Conservation (phyloP, 179 eudicot genomes). For the Kewa caespitosa region DNA sequence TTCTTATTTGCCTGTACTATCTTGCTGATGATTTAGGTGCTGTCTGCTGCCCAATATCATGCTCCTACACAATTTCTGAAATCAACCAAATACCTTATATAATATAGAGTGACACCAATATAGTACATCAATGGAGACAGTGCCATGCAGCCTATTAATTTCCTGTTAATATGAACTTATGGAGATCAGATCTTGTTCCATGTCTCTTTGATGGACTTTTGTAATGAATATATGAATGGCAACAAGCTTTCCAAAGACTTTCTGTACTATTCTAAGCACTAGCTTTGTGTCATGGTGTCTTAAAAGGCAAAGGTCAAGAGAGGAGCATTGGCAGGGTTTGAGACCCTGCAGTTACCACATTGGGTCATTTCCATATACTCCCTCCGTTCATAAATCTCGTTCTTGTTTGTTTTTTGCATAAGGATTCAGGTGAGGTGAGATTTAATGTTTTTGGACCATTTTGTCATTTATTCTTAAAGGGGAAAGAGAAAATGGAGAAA, state of each 20-base stretch:
- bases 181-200: constrained; percentile 23
- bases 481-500: too few species aligned
- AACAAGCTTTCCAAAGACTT: constrained; percentile 16
- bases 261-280: constrained; percentile 10
- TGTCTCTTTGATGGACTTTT: constrained; percentile 5
- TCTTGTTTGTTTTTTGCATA: too few species aligned
- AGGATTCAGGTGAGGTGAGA: too few species aligned
- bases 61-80: not conserved
- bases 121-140: constrained; percentile 28
- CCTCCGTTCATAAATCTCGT: too few species aligned
- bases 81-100: not conserved
- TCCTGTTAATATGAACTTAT: constrained; percentile 15
- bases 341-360: not conserved
- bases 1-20: not conserved
- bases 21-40: not conserved
- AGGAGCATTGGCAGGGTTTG: constrained; percentile 1
- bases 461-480: too few species aligned
- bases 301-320: constrained; percentile 15
- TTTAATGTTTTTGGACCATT: too few species aligned
- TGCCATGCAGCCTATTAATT: constrained; percentile 17
- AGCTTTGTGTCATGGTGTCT: constrained; percentile 9
- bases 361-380: too few species aligned
- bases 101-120: not conserved
- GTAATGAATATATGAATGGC: constrained; percentile 11
- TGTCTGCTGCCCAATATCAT: not conserved